phyloP scores from a whole-genome alignment of 2,329 filamentous ascomycete species.

The Sclerotinia minor region DNA sequence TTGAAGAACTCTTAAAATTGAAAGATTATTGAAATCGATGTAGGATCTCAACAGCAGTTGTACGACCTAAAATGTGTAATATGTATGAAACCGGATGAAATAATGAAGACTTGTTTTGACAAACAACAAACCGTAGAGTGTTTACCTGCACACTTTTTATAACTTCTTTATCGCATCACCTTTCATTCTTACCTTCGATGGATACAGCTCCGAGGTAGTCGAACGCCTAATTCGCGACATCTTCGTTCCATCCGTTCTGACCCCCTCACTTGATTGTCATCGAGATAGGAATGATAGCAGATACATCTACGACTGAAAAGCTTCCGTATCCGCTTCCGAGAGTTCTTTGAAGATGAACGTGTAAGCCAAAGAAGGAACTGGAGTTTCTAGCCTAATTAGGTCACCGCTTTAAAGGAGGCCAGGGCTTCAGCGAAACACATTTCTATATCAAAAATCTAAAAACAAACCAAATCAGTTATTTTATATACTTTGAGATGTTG shows the following conservation, averaged over 20 bases:
- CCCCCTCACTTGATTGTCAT: constrained; percentile 6
- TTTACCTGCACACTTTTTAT: constrained; percentile 13
- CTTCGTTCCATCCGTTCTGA: not conserved
- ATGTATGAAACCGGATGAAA: not conserved
- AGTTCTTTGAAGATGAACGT: not conserved
- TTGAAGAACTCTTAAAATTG: not conserved
- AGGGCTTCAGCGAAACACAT: no score
- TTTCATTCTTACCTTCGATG: not conserved
- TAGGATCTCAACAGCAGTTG: not conserved
- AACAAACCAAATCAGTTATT: no score
- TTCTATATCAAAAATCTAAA: no score
- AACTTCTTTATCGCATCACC: constrained; percentile 5
- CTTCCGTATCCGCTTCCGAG: constrained; percentile 20
- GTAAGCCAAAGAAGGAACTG: no score
- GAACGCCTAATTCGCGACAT: constrained; percentile 7
- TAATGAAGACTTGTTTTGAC: not conserved
- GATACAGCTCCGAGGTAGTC: constrained; percentile 3
- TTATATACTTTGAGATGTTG: no score
- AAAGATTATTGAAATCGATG: not conserved
- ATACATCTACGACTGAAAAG: not conserved
- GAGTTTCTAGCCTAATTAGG: no score
- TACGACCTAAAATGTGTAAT: not conserved
- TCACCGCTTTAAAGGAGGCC: no score
- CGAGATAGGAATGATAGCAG: constrained; percentile 19
- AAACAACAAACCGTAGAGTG: not conserved